These are phyloP conservation scores for Coemansia sp. DNA, from an alignment of 192 early-diverging fungal species.

Conservation along the genomic window DNA sequence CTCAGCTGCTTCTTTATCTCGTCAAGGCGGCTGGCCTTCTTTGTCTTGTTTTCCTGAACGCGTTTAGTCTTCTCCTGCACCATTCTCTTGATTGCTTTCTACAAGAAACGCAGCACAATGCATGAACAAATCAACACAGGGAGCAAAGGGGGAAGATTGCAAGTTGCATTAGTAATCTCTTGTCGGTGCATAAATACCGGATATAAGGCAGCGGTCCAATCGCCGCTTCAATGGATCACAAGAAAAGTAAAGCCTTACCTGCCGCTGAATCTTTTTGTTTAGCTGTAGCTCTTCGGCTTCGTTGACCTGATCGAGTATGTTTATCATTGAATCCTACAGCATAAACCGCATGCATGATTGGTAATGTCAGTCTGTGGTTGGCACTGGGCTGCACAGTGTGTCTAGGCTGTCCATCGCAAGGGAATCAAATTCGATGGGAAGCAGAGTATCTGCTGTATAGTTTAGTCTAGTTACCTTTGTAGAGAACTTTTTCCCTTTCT, in stretches of 20 bases:
- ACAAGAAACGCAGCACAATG: not conserved
- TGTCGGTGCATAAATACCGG: not conserved
- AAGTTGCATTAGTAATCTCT: not conserved
- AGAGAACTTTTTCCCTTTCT: conserved; percentile 36
- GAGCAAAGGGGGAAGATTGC: no score
- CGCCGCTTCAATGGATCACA: not conserved
- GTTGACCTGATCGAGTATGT: conserved; percentile 43
- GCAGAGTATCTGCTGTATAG: not conserved
- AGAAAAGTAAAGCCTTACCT: conserved; percentile 26
- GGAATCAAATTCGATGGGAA: not conserved
- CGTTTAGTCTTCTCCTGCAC: conserved; percentile 31
- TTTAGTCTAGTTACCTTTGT: conserved; percentile 9
- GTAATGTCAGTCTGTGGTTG: not conserved
- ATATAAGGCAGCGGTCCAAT: not conserved
- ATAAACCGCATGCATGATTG: not conserved
- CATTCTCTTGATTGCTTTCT: conserved; percentile 38
- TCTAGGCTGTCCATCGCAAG: not conserved
- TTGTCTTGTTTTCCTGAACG: conserved; percentile 28
- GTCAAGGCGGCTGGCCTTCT: conserved; percentile 35
- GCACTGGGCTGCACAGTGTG: not conserved
- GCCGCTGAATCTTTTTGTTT: conserved; percentile 42
- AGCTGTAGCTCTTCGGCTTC: conserved; percentile 37
- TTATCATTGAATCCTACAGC: conserved; percentile 31
- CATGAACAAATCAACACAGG: not conserved
- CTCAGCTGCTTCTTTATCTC: conserved; percentile 43